Base-by-base conservation (phyloP, 352 stramenopile species). In the Phytophthora syringae region DNA sequence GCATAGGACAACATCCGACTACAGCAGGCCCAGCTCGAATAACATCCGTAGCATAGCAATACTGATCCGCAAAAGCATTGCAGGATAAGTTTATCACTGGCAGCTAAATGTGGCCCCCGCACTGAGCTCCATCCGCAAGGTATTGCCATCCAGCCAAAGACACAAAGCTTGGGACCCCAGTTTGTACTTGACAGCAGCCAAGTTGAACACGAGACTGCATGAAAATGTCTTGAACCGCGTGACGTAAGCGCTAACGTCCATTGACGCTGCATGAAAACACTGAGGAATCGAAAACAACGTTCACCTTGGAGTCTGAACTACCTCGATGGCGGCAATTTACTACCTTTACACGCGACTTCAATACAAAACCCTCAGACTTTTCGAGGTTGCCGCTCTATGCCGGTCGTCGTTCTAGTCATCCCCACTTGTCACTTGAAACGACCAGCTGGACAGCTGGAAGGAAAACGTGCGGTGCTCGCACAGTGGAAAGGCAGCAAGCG, bases 231-330 rank as follows among this genome's bases (percentile, higher is more conserved):
- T 80, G 49, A 81, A 28, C 6, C 53, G 66, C 15, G 76, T 79
- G 10, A 75, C 43, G 43, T 80, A 88, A 0, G 40, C 32, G 4
- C 64, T 67, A 7, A 89, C 64, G 7, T 66, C 44, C 85, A 94
- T 94, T 0, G 85, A 80, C 9, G 76, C 80, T 0, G 76, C 81
- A 36, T 92, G 85, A n/a, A 49, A 79, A 94, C 9, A 94, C 83
- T 0, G 47, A 67, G 10, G 82, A 91, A 67, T 91, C 83, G 13
- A 94, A 92, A 1, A 48, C 52, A 18, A 91, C 57, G n/a, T 79
- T 54, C 9, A 94, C 51, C 7, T 80, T 84, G 0, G 84, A 74
- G 10, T 82, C 83, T 0, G 82, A 76, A 7, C 52, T 54, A 28
- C n/a, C n/a, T n/a, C n/a, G n/a, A n/a, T n/a, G n/a, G n/a, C n/a